Evolutionary conservation across 495 filamentous ascomycete species (phyloP), one percentile per base, ranked within the genome.

Genomic region (Aeminium ludgeri): DNA sequence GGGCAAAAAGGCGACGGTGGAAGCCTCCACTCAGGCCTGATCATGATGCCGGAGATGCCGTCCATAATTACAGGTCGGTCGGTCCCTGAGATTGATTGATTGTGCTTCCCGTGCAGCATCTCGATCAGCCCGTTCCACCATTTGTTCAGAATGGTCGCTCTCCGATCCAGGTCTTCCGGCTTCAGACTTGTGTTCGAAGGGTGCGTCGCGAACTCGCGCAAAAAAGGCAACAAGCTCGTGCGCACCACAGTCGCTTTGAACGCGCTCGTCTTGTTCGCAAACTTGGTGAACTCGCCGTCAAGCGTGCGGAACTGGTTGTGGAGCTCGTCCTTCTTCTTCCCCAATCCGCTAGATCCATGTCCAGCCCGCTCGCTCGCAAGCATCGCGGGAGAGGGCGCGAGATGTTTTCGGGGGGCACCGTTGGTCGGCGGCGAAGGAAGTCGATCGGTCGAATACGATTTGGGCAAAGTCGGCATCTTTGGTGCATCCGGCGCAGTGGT

Each of bases 61-160:
- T 95, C 89, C 17, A 95, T 67, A 35, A 92, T 74, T 0, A 74
- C 72, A 1, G 86, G 86, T 37, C 87, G 65, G 61, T 93, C 76
- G 32, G 80, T 77, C 15, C 77, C 76, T 34, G 82, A 72, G 30
- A 91, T 72, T 6, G 73, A 73, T 50, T 78, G 69, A 45, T 77
- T 75, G 48, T 80, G 65, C 46, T 68, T 74, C 48, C 77, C 78
- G 52, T 86, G 76, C 32, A 95, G 69, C 66, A 94, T 76, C 42
- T 86, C 84, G 32, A 96, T 60, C 34, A 97, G 67, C 6, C 79
- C 86, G 29, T 72, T 82, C 89, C 89, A 97, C 89, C 89, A 97
- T 55, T 84, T 89, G 52, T 93, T 85, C 31, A 96, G 64, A 28
- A 91, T 80, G 29, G 74, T 74, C 3, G 81, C 71, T 41, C 89